phyloP scores from a whole-genome alignment of 1,139 yeast genomes.

The Kazachstania sp. region DNA sequence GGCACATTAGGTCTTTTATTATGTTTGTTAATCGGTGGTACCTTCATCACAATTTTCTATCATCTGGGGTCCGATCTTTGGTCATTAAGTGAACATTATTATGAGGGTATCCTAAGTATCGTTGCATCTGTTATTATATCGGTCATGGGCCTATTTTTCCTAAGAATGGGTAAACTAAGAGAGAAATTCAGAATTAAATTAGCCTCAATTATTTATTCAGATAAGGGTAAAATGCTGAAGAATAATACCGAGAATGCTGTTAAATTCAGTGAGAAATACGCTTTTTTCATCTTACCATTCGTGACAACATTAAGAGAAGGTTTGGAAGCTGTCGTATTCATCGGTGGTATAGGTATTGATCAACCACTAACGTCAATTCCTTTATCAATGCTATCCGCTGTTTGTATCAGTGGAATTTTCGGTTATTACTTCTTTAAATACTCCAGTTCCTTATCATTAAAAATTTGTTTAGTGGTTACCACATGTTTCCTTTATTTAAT shows the following conservation, averaged over 20 bases:
- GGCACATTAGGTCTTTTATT: slow-evolving; percentile 59
- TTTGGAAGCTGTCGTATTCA: slow-evolving; percentile 82
- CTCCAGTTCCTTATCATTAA: slow-evolving; percentile 70
- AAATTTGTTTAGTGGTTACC: slow-evolving; percentile 69
- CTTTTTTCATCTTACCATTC: slow-evolving; percentile 75
- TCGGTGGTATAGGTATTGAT: slow-evolving; percentile 79
- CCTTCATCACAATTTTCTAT: slow-evolving; percentile 79
- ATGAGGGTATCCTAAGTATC: slow-evolving; percentile 85
- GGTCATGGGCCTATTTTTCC: slow-evolving; percentile 85
- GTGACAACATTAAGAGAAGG: slow-evolving; percentile 86
- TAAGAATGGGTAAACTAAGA: slow-evolving; percentile 81
- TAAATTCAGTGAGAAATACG: slow-evolving; percentile 49
- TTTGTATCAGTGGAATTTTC: slow-evolving; percentile 53
- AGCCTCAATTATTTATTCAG: slow-evolving; percentile 58
- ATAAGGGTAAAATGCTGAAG: slow-evolving; percentile 14
- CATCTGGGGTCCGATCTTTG: slow-evolving; percentile 73
- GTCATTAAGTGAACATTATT: slow-evolving; percentile 79
- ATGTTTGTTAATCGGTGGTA: slow-evolving; percentile 74
- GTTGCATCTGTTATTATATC: slow-evolving; percentile 80
- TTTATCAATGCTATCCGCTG: slow-evolving; percentile 67
- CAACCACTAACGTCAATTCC: slow-evolving; percentile 76
- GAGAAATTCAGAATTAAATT: slow-evolving; percentile 89
- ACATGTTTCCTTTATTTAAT: slow-evolving; percentile 81
- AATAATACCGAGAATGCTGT: slow-evolving; percentile 21
- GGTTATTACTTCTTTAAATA: slow-evolving; percentile 68